A percentile compares a stretch with the other conserved stretches of the same genome.
Evolutionary conservation across 2,329 filamentous ascomycete genomes (phyloP).

Genomic region (Plectosphaerella plurivora): DNA sequence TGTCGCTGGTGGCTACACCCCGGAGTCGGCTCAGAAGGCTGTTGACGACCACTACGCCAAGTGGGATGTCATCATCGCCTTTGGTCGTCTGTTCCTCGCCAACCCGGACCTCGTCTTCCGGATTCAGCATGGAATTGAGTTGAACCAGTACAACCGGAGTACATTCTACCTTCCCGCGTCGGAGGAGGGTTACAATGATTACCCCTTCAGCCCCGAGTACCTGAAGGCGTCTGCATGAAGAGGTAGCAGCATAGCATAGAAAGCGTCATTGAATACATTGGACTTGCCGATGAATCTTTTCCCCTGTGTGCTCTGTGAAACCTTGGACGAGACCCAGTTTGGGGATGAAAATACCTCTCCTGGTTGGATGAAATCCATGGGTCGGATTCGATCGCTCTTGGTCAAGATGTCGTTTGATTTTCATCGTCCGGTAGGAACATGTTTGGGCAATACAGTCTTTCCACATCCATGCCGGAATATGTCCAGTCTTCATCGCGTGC

Average conservation of each 20-base stretch:
- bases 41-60: constrained; percentile 19
- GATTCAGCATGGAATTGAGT: constrained; percentile 15
- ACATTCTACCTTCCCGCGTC: constrained; percentile 16
- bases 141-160: constrained; percentile 18
- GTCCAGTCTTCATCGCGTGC: no score
- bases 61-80: constrained; percentile 22
- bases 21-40: constrained; percentile 9
- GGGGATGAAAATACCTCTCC: no score
- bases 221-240: constrained; percentile 1
- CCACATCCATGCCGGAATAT: no score
- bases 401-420: no score
- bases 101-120: constrained; percentile 23
- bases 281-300: no score
- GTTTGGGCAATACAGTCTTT: no score
- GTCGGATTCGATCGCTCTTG: no score
- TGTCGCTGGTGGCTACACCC: constrained; percentile 19
- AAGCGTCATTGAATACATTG: background rate
- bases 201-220: constrained; percentile 4
- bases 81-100: constrained; percentile 20
- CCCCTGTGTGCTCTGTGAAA: no score
- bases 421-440: no score
- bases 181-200: constrained; percentile 6
- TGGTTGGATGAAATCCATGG: no score
- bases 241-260: background rate
- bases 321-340: no score